These are phyloP conservation scores for Trypanosomatidae sp. DNA, from an alignment of 208 protist genomes.

Conservation along the genomic window DNA sequence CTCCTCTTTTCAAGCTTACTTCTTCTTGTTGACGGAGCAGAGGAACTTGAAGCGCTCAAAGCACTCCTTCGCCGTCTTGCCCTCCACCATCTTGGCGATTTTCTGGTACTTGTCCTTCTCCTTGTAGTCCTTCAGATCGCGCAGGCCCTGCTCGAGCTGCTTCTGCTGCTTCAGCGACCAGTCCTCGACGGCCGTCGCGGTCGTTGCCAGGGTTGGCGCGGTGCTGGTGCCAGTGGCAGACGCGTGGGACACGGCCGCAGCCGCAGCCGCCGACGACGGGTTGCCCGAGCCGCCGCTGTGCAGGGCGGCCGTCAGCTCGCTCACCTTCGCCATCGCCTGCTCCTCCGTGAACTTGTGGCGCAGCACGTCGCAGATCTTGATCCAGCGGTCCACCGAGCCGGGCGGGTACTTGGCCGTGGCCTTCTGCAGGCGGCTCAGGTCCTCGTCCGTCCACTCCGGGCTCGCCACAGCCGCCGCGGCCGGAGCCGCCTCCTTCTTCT, in stretches of 20 bases:
- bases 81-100: constrained; percentile 91
- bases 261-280: no score
- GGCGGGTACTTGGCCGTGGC: constrained; percentile 94
- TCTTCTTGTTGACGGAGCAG: constrained; percentile 88
- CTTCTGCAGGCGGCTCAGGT: constrained; percentile 92
- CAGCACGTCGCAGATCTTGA: constrained; percentile 79
- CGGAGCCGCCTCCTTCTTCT: constrained; percentile 9
- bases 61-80: constrained; percentile 96
- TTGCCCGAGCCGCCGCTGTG: constrained; percentile 36
- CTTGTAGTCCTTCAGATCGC: constrained; percentile 92
- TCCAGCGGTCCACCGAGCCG: constrained; percentile 93
- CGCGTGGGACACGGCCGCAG: constrained; percentile 17
- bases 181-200: constrained; percentile 50
- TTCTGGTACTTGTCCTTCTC: constrained; percentile 96
- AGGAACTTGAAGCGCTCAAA: constrained; percentile 96
- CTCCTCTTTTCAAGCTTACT: constrained; percentile 30
- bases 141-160: constrained; percentile 92
- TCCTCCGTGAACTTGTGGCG: constrained; percentile 81
- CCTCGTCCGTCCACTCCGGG: constrained; percentile 91
- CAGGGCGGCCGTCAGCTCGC: constrained; percentile 76
- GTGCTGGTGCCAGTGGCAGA: constrained; percentile 18
- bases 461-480: not conserved
- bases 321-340: constrained; percentile 92
- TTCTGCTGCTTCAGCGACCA: constrained; percentile 97
- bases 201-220: no score